Percentiles rank a stretch among this genome's conserved stretches.
Conservation (phyloP, 768 basidiomycete species). For the Boletus tylopilopsis region DNA sequence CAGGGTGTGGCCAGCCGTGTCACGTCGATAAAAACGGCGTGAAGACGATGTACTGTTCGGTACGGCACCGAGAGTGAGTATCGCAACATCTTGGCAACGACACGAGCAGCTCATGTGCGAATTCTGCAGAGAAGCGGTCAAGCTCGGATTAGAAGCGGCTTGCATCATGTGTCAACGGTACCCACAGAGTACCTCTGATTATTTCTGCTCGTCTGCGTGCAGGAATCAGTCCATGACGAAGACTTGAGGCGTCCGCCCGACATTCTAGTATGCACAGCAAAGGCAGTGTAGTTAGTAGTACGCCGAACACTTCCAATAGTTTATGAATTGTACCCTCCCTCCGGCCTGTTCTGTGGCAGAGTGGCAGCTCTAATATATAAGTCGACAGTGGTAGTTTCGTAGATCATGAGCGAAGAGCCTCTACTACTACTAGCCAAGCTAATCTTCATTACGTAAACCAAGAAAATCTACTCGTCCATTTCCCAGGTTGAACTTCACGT, state of each 20-base stretch:
- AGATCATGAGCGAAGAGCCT: neutral
- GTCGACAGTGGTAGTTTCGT: neutral
- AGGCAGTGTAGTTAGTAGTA: neutral
- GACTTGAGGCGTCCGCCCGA: constrained; percentile 19
- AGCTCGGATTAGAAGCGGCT: constrained; percentile 44
- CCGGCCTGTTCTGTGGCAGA: neutral
- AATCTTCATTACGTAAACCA: constrained; percentile 20
- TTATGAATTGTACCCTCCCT: neutral
- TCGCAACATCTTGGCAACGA: neutral
- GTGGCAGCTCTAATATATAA: neutral
- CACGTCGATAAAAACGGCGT: constrained; percentile 52
- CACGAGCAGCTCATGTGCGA: constrained; percentile 7
- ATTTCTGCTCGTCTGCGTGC: constrained; percentile 59
- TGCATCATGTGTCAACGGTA: constrained; percentile 64
- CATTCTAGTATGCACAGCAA: no score
- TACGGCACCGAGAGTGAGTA: constrained; percentile 62
- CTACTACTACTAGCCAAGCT: no score
- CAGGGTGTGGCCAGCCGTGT: constrained; percentile 54
- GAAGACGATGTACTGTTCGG: constrained; percentile 54
- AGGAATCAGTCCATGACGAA: constrained; percentile 60
- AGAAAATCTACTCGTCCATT: neutral
- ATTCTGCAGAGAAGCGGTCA: constrained; percentile 52
- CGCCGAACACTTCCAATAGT: neutral
- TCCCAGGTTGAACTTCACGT: no score
- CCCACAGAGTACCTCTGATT: constrained; percentile 58